Percentiles rank a stretch among this genome's conserved stretches.
These are phyloP conservation scores for Pythium biforme DNA, from an alignment of 352 stramenopile genomes.

Conservation along the genomic window DNA sequence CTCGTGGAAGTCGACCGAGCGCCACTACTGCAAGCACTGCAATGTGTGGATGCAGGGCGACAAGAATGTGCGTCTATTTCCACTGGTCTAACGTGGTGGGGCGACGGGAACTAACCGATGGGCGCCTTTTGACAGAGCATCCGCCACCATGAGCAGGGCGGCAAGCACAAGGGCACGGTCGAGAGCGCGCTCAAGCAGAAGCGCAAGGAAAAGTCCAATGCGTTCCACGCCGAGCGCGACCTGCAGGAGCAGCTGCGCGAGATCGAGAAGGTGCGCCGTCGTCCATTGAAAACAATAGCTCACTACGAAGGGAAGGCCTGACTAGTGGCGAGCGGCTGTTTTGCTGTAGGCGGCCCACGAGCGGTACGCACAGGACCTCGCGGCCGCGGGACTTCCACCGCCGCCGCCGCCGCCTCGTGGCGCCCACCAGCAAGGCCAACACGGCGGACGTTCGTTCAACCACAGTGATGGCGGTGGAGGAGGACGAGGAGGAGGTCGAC, in stretches of 20 bases:
- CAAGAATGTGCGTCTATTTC: constrained; percentile 33
- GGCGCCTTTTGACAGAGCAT: constrained; percentile 51
- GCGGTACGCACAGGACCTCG: constrained; percentile 61
- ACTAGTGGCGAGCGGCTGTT: no score
- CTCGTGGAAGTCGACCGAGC: constrained; percentile 66
- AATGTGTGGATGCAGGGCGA: constrained; percentile 87
- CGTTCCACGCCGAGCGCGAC: constrained; percentile 50
- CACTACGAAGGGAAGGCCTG: no score
- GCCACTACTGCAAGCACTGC: constrained; percentile 87
- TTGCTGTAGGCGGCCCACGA: constrained; percentile 42
- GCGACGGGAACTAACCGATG: not conserved
- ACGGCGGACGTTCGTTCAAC: not conserved
- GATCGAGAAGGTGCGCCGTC: constrained; percentile 52
- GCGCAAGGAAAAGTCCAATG: constrained; percentile 67
- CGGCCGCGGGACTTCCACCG: constrained; percentile 28
- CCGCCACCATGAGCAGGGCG: constrained; percentile 78
- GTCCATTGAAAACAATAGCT: not conserved
- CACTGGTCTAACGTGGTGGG: not conserved
- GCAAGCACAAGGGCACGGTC: constrained; percentile 73
- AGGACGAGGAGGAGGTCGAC: constrained; percentile 2
- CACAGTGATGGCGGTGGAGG: not conserved
- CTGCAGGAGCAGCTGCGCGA: constrained; percentile 63
- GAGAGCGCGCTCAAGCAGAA: constrained; percentile 71
- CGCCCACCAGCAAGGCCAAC: not conserved
- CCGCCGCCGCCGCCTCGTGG: constrained; percentile 31